A percentile compares a stretch with the other conserved stretches of the same genome.
Conservation (phyloP, 148 eudicot species). For the Cornus suecica region DNA sequence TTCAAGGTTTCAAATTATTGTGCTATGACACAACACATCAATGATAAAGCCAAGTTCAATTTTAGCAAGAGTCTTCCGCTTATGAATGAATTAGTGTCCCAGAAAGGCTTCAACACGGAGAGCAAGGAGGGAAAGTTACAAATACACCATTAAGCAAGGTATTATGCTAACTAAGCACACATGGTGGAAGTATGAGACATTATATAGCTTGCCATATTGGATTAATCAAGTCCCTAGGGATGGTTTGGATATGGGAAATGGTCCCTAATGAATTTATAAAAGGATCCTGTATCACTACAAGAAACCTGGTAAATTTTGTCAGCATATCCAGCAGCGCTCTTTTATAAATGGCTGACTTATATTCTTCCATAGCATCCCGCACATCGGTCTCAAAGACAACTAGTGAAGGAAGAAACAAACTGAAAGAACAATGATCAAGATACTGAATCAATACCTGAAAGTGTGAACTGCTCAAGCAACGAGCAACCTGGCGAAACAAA, state of each 20-base stretch:
- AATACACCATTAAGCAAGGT: not conserved
- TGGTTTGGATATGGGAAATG: not conserved
- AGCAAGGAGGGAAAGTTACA: not conserved
- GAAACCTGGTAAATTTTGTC: not conserved
- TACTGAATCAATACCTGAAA: constrained; percentile 57
- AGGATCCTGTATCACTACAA: too few relatives aligned
- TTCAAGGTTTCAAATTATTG: not conserved
- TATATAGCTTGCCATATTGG: not conserved
- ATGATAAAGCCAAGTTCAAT: not conserved
- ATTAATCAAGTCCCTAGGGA: not conserved
- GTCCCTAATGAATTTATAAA: not conserved
- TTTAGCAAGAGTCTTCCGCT: not conserved
- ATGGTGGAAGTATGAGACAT: too few relatives aligned
- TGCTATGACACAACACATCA: not conserved
- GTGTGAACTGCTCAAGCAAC: constrained; percentile 77
- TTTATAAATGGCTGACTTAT: not conserved
- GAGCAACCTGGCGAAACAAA: constrained; percentile 57
- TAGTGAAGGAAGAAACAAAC: not conserved
- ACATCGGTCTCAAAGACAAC: not conserved
- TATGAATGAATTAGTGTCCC: not conserved
- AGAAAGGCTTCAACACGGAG: not conserved
- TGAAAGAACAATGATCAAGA: not conserved
- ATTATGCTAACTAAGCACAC: too few relatives aligned
- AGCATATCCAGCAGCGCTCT: constrained; percentile 1
- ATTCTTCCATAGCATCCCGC: too few relatives aligned